Conservation (phyloP, 163 green algal genomes). For the Scenedesmus sp. region DNA sequence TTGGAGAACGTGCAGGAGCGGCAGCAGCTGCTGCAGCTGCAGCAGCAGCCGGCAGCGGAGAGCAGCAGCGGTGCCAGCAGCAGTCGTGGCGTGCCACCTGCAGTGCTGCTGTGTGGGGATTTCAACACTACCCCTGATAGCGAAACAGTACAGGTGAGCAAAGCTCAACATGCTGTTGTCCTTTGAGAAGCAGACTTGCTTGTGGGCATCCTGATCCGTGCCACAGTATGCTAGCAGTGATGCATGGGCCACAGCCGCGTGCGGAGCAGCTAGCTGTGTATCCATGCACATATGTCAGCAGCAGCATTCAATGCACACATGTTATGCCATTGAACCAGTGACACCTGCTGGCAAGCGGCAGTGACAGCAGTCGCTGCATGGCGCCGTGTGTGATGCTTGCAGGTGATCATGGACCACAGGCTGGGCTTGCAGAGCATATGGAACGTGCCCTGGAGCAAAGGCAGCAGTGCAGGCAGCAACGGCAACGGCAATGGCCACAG, state of each 20-base stretch:
- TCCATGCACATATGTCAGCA: too few species aligned
- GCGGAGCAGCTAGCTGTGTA: too few species aligned
- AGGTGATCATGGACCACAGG: constrained; percentile 51
- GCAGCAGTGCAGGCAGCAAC: background rate
- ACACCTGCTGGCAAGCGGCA: background rate
- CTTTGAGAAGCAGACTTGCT: background rate
- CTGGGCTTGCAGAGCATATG: constrained; percentile 58
- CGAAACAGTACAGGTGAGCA: constrained; percentile 60
- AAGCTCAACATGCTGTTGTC: background rate
- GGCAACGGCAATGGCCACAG: background rate
- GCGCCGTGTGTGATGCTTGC: background rate
- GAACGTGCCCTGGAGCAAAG: constrained; percentile 36
- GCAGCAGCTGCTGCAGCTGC: constrained; percentile 32
- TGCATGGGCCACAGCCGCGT: background rate
- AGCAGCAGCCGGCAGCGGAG: constrained; percentile 1
- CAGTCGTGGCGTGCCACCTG: constrained; percentile 20
- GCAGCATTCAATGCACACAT: background rate
- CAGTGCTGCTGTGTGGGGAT: constrained; percentile 76
- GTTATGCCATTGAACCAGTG: background rate
- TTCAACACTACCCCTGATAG: constrained; percentile 76
- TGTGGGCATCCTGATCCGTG: background rate
- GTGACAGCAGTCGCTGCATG: background rate
- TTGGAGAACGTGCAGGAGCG: constrained; percentile 5
- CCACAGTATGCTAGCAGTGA: background rate
- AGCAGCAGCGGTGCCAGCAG: constrained; percentile 51